Base-by-base conservation (phyloP, 371 early-diverging fungal species). In the Gilbertella persicaria region DNA sequence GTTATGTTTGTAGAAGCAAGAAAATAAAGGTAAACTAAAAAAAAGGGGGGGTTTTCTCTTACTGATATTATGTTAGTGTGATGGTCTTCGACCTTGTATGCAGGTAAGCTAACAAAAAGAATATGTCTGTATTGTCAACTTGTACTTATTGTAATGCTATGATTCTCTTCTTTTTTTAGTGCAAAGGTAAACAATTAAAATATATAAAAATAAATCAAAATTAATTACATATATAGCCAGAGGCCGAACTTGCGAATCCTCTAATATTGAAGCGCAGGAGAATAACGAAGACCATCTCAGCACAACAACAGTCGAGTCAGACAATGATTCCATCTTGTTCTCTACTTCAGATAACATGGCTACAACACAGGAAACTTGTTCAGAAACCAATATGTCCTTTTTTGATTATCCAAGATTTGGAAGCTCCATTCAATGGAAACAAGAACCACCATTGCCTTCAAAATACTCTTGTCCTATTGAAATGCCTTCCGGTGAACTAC, bases 401-500 rank as follows among this genome's bases (percentile, higher is more conserved):
- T 19, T 26, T 41, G 23, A 47, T 7, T 48, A 53, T 17, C 23
- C 53, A 4, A 37, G 45, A 25, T 55, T 58, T 55, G 57, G 57
- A 10, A 55, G 45, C 24, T 47, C 55, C 26, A 28, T 54, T 20
- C 50, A 45, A 7, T 58, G 63, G 58, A 50, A 50, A 37, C 10
- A 39, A 4, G 69, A 69, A 17, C 69, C 66, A 14, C 26, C 59
- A 1, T 39, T 69, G 14, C 67, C 71, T 25, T 45, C 25, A 7
- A 39, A 53, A 13, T 71, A 71, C 40, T 46, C 64, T 5, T 46
- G 44, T 12, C 41, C 62, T 1, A 45, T 71, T 7, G 65, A 67
- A 35, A 71, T 71, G 67, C 67, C 67, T 4, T 59, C 71, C 0
- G 47, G 55, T 12, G 53, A 64, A 14, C 44, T 64, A 1, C 71